Base-by-base conservation (phyloP, 352 stramenopile genomes). In the Thalassiosira mediterranea region DNA sequence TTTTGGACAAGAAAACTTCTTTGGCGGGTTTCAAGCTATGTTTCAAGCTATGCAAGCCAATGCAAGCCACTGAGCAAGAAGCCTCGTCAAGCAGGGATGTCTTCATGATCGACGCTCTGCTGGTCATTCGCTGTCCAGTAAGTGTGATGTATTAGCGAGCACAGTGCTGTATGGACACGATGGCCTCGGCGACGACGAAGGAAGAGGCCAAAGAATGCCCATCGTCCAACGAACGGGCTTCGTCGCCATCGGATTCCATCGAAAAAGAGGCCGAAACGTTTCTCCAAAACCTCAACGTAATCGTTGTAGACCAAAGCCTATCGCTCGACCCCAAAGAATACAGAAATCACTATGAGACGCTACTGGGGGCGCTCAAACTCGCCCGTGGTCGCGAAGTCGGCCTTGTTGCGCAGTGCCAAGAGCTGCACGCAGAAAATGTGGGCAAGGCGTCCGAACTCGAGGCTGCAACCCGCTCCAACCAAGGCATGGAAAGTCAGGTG, bases 401-500 rank as follows among this genome's bases (percentile, higher is more conserved):
- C 37, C 48, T 76, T 0, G 37, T 76, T 23, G 13, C 66, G 8
- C 28, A 63, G 61, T 76, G 52, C 26, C 49, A 73, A 44, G 38
- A 63, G 21, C 51, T 81, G 2, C 53, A 63, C 15, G 48, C 44
- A 38, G 48, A 67, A 56, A 72, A 79, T 28, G 29, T 37, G 23
- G 37, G 37, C 13, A 23, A 1, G 31, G 28, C 21, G 8, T 15
- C 57, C 34, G 42, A 72, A 28, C 19, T 76, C 29, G 8, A 76
- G 28, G 59, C 65, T 44, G 21, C 54, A 40, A 28, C 28, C 21
- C 46, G 79, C 88, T 98, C 46, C 95, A 94, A 44, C 94, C 97
- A 84, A 94, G 98, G 78, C 94, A 98, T 72, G 91, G 38, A 98
- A 53, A 90, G 89, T 32, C 97, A 94, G 60, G 97, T 98, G 74